Evolutionary conservation across 805 yeast genomes (phyloP).

Genomic region (Dipodascus albidus): DNA sequence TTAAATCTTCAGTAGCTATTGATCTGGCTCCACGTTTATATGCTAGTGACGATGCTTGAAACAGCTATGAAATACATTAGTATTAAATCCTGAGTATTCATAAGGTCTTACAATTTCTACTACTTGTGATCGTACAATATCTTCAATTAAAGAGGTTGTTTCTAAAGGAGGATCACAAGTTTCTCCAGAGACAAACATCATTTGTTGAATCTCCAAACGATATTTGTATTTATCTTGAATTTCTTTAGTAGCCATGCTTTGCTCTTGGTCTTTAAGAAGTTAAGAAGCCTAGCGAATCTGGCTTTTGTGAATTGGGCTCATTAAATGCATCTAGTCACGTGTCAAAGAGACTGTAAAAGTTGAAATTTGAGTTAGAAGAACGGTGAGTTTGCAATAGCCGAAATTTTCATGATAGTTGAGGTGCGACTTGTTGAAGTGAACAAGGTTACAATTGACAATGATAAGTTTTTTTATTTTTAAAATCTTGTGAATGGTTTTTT

Average conservation of each 20-base stretch:
- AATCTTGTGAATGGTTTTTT: no score
- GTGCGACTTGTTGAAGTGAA: no score
- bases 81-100: no score
- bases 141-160: slow-evolving; percentile 88
- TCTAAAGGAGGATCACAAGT: slow-evolving; percentile 88
- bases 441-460: no score
- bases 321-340: background rate
- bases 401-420: no score
- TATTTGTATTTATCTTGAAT: slow-evolving; percentile 43
- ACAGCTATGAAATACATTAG: slow-evolving; percentile 26
- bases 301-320: no score
- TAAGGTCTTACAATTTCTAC: slow-evolving; percentile 62
- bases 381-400: no score
- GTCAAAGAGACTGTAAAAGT: no score
- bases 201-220: slow-evolving; percentile 85
- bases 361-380: no score
- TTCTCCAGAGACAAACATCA: slow-evolving; percentile 98
- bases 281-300: no score
- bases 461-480: no score
- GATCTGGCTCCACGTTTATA: slow-evolving; percentile 69
- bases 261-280: background rate
- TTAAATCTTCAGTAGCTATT: slow-evolving; percentile 85
- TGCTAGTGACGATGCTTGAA: slow-evolving; percentile 72
- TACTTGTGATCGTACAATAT: slow-evolving; percentile 90
- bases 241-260: background rate